phyloP scores from a whole-genome alignment of 164 flowering plant species.

The Tetrastigma voinierianum region DNA sequence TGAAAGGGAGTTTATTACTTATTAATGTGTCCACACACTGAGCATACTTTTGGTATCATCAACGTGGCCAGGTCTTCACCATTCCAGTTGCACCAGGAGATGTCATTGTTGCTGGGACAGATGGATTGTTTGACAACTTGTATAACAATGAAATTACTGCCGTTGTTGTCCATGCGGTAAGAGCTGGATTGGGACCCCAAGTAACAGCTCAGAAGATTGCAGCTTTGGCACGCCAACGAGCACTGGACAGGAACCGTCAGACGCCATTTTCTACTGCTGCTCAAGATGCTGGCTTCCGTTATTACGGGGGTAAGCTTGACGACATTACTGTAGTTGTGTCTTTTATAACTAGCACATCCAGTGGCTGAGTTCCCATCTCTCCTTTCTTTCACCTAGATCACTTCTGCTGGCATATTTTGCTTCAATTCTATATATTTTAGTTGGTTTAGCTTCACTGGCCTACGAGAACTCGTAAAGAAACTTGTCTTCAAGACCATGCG shows the following conservation, averaged over 20 bases:
- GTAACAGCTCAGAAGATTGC: constrained; percentile 59
- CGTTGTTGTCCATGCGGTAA: constrained; percentile 42
- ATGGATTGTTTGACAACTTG: constrained; percentile 69
- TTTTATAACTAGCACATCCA: constrained; percentile 33
- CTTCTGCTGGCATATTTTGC: background rate
- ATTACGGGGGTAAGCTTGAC: constrained; percentile 66
- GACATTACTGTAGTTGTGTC: constrained; percentile 70
- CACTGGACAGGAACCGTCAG: constrained; percentile 41
- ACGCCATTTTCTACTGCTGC: constrained; percentile 66
- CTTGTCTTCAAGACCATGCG: background rate
- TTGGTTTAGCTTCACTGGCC: background rate
- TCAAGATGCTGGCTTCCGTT: constrained; percentile 59
- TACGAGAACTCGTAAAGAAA: background rate
- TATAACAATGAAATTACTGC: constrained; percentile 48
- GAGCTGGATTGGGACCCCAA: constrained; percentile 46
- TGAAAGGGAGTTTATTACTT: no score
- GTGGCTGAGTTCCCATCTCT: constrained; percentile 12
- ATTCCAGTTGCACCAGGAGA: constrained; percentile 56
- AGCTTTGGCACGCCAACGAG: constrained; percentile 49
- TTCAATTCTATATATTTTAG: background rate
- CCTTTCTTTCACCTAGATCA: background rate
- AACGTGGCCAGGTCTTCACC: constrained; percentile 45
- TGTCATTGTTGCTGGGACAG: constrained; percentile 66
- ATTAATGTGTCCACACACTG: no score
- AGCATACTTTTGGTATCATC: background rate